These are phyloP conservation scores for Erigeron canadensis DNA, from an alignment of 129 eudicot species.

Conservation along the genomic window DNA sequence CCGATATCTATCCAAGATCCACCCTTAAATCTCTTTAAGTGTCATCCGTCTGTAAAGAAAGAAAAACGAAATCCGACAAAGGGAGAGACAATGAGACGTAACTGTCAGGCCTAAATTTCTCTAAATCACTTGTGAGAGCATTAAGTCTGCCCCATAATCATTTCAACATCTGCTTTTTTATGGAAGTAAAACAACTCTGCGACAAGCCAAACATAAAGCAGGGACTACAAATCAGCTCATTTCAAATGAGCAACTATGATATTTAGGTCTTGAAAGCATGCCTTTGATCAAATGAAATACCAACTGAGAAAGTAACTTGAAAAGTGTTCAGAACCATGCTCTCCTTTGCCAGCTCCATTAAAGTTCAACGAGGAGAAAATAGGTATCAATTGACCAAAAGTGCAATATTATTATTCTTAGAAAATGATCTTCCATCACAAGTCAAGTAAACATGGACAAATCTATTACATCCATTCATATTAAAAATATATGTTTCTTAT, in stretches of 20 bases:
- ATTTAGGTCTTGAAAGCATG: not conserved
- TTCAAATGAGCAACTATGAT: not conserved
- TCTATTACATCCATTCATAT: not conserved
- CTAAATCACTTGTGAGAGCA: not conserved
- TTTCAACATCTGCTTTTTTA: conserved; percentile 7
- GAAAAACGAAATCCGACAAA: not conserved
- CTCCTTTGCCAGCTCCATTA: conserved; percentile 26
- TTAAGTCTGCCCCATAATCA: not conserved
- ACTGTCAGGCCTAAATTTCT: conserved; percentile 5
- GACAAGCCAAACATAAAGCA: not conserved
- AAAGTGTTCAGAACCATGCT: conserved; percentile 2
- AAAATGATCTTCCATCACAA: conserved; percentile 19
- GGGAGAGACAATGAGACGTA: not conserved
- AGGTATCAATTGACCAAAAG: conserved; percentile 8
- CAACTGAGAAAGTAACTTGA: not conserved
- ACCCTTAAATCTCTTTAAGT: not conserved
- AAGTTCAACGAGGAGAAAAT: conserved; percentile 16
- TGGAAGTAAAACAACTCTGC: not conserved
- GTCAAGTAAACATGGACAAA: not conserved
- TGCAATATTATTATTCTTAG: not conserved
- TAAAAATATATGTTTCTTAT: not conserved
- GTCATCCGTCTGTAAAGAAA: not conserved
- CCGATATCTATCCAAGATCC: not conserved
- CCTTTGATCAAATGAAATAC: not conserved
- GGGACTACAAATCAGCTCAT: conserved; percentile 9